phyloP scores from a whole-genome alignment of 495 filamentous ascomycete genomes.

The Diplogelasinospora grovesii region DNA sequence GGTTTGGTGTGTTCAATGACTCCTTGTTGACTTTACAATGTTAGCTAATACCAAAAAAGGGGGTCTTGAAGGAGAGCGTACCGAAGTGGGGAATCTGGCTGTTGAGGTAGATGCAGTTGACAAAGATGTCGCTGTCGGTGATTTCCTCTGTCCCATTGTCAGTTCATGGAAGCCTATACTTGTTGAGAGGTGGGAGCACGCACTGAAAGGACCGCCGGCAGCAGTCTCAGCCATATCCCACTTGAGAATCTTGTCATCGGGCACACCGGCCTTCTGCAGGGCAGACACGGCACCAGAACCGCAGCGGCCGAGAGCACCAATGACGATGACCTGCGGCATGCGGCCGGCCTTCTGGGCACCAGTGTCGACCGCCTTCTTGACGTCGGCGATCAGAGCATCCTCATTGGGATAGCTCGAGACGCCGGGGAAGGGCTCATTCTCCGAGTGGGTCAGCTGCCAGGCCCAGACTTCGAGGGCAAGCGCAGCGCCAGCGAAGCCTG shows the following conservation, averaged over 20 bases:
- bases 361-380: constrained; percentile 63
- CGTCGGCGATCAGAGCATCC: constrained; percentile 60
- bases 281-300: constrained; percentile 80
- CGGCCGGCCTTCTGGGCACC: constrained; percentile 61
- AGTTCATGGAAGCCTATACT: no score
- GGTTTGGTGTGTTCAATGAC: constrained; percentile 54
- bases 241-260: constrained; percentile 66
- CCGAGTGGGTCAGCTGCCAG: constrained; percentile 71
- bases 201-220: constrained; percentile 70
- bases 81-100: constrained; percentile 31
- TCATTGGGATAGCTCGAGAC: constrained; percentile 74
- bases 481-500: constrained; percentile 76
- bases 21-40: constrained; percentile 50
- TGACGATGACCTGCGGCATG: constrained; percentile 51
- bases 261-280: constrained; percentile 67
- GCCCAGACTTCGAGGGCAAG: constrained; percentile 82
- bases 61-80: constrained; percentile 2
- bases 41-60: not conserved
- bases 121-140: constrained; percentile 69
- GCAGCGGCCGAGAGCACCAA: constrained; percentile 73
- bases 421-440: constrained; percentile 57
- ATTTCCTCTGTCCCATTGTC: constrained; percentile 56
- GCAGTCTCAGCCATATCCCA: constrained; percentile 94
- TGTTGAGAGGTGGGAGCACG: constrained; percentile 3
- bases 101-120: constrained; percentile 89